Conservation (phyloP, 208 protist genomes). For the Acanthamoeba healyi region DNA sequence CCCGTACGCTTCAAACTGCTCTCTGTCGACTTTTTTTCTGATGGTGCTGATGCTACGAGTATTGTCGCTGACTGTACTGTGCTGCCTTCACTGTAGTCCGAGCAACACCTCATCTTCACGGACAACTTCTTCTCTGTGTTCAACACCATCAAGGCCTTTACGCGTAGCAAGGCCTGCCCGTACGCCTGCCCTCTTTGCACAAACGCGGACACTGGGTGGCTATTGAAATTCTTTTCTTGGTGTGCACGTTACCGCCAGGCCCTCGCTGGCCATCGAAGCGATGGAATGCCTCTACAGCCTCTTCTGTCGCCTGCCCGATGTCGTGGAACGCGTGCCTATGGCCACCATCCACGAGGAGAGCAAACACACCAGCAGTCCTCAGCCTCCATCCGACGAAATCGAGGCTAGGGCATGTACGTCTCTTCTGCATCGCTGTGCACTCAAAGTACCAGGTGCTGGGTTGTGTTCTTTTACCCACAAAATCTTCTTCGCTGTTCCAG, state of each 20-base stretch:
- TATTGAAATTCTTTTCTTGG: too few species aligned
- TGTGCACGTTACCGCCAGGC: too few species aligned
- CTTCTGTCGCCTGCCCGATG: not conserved
- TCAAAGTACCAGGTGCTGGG: too few species aligned
- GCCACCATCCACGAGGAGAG: not conserved
- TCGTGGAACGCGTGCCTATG: not conserved
- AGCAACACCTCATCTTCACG: not conserved
- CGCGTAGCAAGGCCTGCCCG: constrained; percentile 5
- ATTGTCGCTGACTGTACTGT: too few species aligned
- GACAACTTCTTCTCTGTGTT: constrained; percentile 51
- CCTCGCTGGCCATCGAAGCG: constrained; percentile 12
- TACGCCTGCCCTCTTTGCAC: not conserved
- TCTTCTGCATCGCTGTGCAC: too few species aligned
- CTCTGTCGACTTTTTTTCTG: too few species aligned
- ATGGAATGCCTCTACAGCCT: constrained; percentile 53
- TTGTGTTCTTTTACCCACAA: too few species aligned
- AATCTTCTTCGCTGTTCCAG: not conserved
- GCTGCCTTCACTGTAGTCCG: not conserved
- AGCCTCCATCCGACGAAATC: not conserved
- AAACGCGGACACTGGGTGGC: too few species aligned
- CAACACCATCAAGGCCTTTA: constrained; percentile 24
- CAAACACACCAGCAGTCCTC: not conserved
- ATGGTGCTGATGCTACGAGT: too few species aligned
- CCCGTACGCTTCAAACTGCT: too few species aligned
- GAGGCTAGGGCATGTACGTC: not conserved